Evolutionary conservation across 1,284 basidiomycete species (phyloP).

Genomic region (Boletus semigastroideus): DNA sequence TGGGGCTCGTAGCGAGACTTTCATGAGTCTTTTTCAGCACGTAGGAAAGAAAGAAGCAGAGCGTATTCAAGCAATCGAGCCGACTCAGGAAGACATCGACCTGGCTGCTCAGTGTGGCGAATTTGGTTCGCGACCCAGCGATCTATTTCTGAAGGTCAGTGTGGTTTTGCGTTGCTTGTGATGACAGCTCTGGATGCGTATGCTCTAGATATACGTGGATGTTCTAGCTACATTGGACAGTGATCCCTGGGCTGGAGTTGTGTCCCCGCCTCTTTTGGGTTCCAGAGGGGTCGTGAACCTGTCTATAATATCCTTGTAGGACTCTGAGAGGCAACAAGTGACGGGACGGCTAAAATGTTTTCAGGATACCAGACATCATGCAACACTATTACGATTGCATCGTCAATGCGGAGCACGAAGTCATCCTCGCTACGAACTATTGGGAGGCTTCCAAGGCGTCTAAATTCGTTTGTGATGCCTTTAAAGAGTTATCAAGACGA

Average conservation of each 20-base stretch:
- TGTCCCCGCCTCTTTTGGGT: conserved; percentile 56
- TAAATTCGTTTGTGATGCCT: conserved; percentile 49
- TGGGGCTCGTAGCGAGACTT: conserved; percentile 15
- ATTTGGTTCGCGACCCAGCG: conserved; percentile 46
- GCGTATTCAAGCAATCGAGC: conserved; percentile 26
- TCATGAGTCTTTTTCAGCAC: conserved; percentile 25
- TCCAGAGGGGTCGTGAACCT: conserved; percentile 58
- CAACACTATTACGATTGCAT: conserved; percentile 57
- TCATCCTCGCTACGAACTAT: conserved; percentile 63
- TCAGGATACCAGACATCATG: conserved; percentile 64
- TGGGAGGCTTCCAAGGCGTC: conserved; percentile 54
- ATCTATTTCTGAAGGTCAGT: conserved; percentile 46
- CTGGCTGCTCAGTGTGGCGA: conserved; percentile 40
- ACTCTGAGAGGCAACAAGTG: not conserved
- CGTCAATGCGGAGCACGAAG: conserved; percentile 55
- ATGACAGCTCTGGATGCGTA: not conserved
- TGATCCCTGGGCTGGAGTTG: conserved; percentile 52
- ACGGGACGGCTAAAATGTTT: conserved; percentile 7
- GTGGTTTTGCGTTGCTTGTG: not conserved
- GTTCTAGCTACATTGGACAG: conserved; percentile 50
- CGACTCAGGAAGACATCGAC: conserved; percentile 40
- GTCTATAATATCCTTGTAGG: conserved; percentile 45
- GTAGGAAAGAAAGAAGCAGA: conserved; percentile 15
- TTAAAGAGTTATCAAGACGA: conserved; percentile 54
- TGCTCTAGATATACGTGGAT: conserved; percentile 52